Base-by-base conservation (phyloP, 2,329 filamentous ascomycete species). In the Trichoderma polysporum region DNA sequence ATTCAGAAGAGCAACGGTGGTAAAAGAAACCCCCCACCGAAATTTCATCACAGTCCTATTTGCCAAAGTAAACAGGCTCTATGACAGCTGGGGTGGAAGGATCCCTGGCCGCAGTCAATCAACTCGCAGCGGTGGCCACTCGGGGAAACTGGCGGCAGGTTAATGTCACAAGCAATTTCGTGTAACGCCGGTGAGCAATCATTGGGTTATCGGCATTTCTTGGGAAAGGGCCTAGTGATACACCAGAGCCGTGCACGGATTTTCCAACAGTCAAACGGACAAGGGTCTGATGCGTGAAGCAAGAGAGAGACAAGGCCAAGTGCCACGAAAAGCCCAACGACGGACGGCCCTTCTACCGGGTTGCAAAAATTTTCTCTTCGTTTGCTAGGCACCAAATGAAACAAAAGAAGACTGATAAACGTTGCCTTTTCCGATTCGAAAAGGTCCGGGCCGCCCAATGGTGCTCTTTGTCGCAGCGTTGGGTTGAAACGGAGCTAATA, bases 401-500 rank as follows among this genome's bases (percentile, higher is more conserved):
- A 57, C 50, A 39, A 57, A 37, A 22, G 27, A 57, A 25, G 25
- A 35, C 17, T n/a, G 7, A 56, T 39, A 33, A 41, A 52, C 63
- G 53, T 50, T 45, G 33, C 33, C 31, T 41, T 66, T 41, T 25
- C 53, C 33, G 41, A 37, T 50, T 58, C 22, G 22, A 47, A 33
- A 57, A 57, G 60, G 49, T 63, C 60, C 60, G 60, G 49, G 19
- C 59, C 59, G 59, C 47, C 47, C 47, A 62, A 47, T 57, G 15
- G 45, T 27, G 10, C 33, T 25, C 37, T 54, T 33, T n/a, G 39
- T 50, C 53, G 53, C 62, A 66, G 53, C 39, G 29, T 58, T 58
- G 41, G 58, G 66, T 63, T 67, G 66, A 67, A 67, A 67, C 66
- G 58, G 56, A 52, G 58, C 50, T 45, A 64, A 35, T 17, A 39